Evolutionary conservation across 768 basidiomycete genomes (phyloP).

Genomic region (Symmetrospora coprosmae): DNA sequence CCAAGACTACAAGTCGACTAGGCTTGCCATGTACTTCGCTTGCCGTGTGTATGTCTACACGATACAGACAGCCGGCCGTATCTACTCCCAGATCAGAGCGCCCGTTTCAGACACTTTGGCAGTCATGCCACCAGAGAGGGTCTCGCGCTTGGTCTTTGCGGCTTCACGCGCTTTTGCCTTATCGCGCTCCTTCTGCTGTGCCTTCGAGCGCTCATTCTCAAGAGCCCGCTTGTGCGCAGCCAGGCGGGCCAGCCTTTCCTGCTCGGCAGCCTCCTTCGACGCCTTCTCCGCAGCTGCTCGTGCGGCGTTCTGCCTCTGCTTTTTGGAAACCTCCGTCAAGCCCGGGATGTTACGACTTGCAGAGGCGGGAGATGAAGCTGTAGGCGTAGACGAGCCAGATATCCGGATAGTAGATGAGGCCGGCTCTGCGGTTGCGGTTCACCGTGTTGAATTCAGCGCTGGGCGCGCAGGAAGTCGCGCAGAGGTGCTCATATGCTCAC

Average conservation of each 20-base stretch:
- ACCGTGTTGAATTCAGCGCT: no score
- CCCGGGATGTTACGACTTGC: neutral
- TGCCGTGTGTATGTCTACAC: no score
- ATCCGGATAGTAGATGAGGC: constrained; percentile 9
- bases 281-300: neutral
- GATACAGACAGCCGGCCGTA: no score
- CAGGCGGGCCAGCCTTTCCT: neutral
- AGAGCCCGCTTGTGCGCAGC: constrained; percentile 11
- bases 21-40: no score
- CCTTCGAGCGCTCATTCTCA: neutral
- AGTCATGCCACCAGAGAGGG: constrained; percentile 1
- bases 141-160: neutral
- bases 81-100: constrained; percentile 16
- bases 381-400: no score
- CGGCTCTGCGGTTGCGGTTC: neutral
- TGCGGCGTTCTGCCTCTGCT: constrained; percentile 10
- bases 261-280: constrained; percentile 5
- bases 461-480: no score
- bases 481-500: neutral
- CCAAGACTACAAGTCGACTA: no score
- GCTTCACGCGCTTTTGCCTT: neutral
- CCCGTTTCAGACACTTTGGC: constrained; percentile 1
- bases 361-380: neutral
- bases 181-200: neutral
- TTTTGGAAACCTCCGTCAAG: constrained; percentile 6